These are phyloP conservation scores for Pinus albicaulis DNA, from an alignment of 75 land plant species.

Conservation along the genomic window DNA sequence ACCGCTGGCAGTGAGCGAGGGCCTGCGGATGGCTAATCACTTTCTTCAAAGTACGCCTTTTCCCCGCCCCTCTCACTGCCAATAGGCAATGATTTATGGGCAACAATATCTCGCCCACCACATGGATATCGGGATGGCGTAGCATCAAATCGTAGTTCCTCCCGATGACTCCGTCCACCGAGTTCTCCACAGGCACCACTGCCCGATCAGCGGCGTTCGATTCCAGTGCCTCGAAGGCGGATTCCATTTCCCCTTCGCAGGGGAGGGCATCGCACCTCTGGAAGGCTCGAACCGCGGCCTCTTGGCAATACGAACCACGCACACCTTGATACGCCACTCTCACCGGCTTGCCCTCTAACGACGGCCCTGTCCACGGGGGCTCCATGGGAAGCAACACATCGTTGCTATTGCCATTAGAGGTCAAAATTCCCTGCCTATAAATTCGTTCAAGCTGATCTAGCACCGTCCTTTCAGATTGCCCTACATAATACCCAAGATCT, in stretches of 20 bases:
- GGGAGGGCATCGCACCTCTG: constrained; percentile 16
- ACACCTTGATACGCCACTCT: constrained; percentile 37
- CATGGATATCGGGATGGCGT: constrained; percentile 18
- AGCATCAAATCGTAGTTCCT: constrained; percentile 38
- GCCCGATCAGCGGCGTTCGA: constrained; percentile 24
- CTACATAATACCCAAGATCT: too few species aligned
- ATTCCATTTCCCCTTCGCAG: constrained; percentile 19
- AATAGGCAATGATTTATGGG: constrained; percentile 46
- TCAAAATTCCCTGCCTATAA: neutral
- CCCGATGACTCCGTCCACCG: constrained; percentile 27
- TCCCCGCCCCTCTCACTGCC: neutral
- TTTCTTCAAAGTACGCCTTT: neutral
- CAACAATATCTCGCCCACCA: constrained; percentile 24
- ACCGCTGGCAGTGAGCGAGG: constrained; percentile 21
- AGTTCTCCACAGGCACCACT: constrained; percentile 33
- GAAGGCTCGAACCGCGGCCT: constrained; percentile 26
- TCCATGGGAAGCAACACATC: neutral
- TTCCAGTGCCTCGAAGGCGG: constrained; percentile 28
- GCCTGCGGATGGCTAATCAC: constrained; percentile 46
- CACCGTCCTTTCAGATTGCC: neutral
- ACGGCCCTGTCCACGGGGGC: neutral
- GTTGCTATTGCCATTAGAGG: too few species aligned
- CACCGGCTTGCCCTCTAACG: constrained; percentile 3
- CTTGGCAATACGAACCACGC: constrained; percentile 33
- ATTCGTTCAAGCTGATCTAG: constrained; percentile 15